phyloP scores from a whole-genome alignment of 768 basidiomycete species.

The Kwoniella mangroviensis region DNA sequence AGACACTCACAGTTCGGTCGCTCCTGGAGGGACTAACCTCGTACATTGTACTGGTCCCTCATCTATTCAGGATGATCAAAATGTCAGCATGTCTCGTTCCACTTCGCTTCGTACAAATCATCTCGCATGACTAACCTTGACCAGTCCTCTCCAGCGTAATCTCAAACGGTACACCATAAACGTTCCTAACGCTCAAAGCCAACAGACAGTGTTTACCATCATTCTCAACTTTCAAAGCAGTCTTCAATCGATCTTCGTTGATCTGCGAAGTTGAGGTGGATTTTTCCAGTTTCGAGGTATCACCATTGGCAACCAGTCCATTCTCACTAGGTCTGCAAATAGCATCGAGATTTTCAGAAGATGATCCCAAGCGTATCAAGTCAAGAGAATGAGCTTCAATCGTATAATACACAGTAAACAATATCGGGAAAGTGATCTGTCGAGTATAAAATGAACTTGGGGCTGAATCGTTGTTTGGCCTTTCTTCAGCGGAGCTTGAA shows the following conservation, averaged over 20 bases:
- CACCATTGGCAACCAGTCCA: background rate
- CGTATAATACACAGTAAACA: conserved; percentile 94
- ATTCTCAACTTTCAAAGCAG: conserved; percentile 59
- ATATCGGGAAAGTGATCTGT: conserved; percentile 82
- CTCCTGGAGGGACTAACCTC: conserved; percentile 80
- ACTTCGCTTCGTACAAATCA: too few species aligned
- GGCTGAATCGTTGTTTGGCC: conserved; percentile 37
- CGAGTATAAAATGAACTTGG: conserved; percentile 73
- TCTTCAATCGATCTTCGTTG: conserved; percentile 19
- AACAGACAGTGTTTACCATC: conserved; percentile 79
- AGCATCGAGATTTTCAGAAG: background rate
- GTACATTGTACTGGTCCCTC: conserved; percentile 43
- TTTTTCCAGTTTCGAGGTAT: background rate
- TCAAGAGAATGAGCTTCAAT: conserved; percentile 85
- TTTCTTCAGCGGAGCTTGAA: background rate
- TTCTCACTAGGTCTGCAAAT: background rate
- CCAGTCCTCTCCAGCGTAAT: conserved; percentile 69
- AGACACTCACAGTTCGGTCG: conserved; percentile 71
- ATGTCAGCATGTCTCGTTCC: too few species aligned
- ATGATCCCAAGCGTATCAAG: conserved; percentile 66
- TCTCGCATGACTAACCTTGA: background rate
- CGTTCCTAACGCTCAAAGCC: conserved; percentile 86
- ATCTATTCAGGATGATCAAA: background rate
- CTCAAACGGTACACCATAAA: conserved; percentile 89
- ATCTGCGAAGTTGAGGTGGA: background rate